Evolutionary conservation across 768 basidiomycete species (phyloP).

Genomic region (Pholiota molesta): DNA sequence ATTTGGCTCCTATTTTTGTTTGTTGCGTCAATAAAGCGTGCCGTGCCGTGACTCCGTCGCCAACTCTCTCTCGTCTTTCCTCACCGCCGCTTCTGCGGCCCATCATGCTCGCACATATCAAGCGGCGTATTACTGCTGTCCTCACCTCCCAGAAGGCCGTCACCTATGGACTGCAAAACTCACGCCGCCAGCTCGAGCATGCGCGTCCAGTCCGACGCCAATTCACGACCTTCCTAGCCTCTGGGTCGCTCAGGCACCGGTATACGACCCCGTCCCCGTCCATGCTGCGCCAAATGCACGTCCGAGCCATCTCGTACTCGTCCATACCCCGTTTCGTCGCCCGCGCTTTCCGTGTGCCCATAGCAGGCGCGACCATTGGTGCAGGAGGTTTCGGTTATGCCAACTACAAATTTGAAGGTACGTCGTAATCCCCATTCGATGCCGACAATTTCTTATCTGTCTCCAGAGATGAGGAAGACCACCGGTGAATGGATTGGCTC

Average conservation of each 20-base stretch:
- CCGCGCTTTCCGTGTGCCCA: constrained; percentile 85
- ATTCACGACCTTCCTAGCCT: constrained; percentile 58
- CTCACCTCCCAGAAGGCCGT: constrained; percentile 45
- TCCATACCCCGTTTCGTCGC: constrained; percentile 89
- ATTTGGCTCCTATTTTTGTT: constrained; percentile 20
- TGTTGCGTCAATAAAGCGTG: constrained; percentile 14
- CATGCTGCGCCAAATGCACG: constrained; percentile 65
- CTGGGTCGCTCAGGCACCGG: constrained; percentile 53
- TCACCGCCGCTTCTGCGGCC: background rate
- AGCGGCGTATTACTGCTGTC: constrained; percentile 37
- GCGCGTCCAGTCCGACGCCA: constrained; percentile 56
- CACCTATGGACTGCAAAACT: constrained; percentile 54
- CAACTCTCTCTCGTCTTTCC: constrained; percentile 2
- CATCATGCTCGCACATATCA: constrained; percentile 47
- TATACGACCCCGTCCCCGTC: constrained; percentile 45
- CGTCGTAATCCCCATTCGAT: constrained; percentile 22
- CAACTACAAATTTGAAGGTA: constrained; percentile 96
- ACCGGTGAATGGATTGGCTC: constrained; percentile 67
- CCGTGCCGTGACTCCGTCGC: background rate
- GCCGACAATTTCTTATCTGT: constrained; percentile 2
- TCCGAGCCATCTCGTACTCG: constrained; percentile 80
- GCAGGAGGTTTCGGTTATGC: constrained; percentile 93
- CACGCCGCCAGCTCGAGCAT: constrained; percentile 35
- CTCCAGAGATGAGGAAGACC: constrained; percentile 68
- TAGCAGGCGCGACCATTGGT: constrained; percentile 87